These are phyloP conservation scores for Fusarium sp. DNA, from an alignment of 2,329 filamentous ascomycete genomes.

Conservation along the genomic window DNA sequence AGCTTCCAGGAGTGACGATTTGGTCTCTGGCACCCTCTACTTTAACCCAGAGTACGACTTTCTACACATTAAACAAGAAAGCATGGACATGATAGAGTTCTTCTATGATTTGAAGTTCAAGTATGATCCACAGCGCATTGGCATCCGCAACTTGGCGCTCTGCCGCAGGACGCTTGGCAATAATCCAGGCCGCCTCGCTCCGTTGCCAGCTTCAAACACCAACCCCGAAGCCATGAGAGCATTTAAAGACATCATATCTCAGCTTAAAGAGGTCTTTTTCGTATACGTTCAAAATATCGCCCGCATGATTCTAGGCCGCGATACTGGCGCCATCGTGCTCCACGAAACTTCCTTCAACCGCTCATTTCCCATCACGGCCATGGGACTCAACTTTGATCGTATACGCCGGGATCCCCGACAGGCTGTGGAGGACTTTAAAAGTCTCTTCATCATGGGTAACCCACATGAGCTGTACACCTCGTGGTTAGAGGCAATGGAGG, in stretches of 20 bases:
- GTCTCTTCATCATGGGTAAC: neutral
- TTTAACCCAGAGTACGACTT: neutral
- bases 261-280: neutral
- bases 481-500: neutral
- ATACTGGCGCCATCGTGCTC: neutral
- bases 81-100: neutral
- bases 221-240: neutral
- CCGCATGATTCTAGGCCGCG: neutral
- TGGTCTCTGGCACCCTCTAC: neutral
- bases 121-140: neutral
- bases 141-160: neutral
- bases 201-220: neutral
- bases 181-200: neutral
- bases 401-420: neutral
- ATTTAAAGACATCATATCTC: neutral
- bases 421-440: neutral
- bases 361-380: neutral
- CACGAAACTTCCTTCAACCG: neutral
- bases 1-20: neutral
- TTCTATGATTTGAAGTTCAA: neutral
- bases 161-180: neutral
- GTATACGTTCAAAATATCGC: neutral
- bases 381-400: neutral
- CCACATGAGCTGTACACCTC: neutral
- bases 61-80: neutral